Evolutionary conservation across 179 eudicot species (phyloP), one percentile per base, ranked within the genome.

Genomic region (Sideroxylon spinosum): DNA sequence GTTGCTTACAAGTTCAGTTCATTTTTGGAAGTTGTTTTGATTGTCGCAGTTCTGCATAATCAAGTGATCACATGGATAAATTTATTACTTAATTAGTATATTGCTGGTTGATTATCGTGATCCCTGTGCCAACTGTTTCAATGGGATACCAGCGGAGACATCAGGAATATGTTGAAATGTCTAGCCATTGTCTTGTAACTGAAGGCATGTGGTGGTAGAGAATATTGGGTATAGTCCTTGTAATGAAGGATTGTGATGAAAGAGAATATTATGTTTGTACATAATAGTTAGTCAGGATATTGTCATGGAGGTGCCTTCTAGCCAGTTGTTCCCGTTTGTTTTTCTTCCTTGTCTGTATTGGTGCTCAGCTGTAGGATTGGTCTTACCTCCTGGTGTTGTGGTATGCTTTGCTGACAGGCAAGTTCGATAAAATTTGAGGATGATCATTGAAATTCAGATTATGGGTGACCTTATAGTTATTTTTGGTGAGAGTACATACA

Each of bases 41-140:
- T 76, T 52, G 52, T 76, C 59, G 50, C 32, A 26, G 79, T 66
- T 50, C 71, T 76, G 59, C 61, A 49, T 63, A 62, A 25, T 26
- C 62, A 52, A 17, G 22, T 19, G 48, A 48, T 20, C 52, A 66
- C 16, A 14, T 68, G 14, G 49, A 26, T 7, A 7, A 76, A 50
- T 48, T 28, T 50, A 26, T 49, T 22, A 55, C 29, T 65, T 76
- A 57, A 52, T 19, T 28, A 28, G 28, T 28, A 17, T 23, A 49
- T 52, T 62, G 25, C 56, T 49, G 37, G 71, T 17, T 50, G 76
- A 25, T 49, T 48, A 4, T 25, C 19, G n/a, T 52, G 48, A 20
- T 63, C 37, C 17, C 44, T 75, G 17, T 29, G 72, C 13, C 63
- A 11, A 52, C 50, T 26, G 52, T 49, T 62, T 16, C 13, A 26